Base-by-base conservation (phyloP, 345 rosid species). In the Geranium rotundifolium region DNA sequence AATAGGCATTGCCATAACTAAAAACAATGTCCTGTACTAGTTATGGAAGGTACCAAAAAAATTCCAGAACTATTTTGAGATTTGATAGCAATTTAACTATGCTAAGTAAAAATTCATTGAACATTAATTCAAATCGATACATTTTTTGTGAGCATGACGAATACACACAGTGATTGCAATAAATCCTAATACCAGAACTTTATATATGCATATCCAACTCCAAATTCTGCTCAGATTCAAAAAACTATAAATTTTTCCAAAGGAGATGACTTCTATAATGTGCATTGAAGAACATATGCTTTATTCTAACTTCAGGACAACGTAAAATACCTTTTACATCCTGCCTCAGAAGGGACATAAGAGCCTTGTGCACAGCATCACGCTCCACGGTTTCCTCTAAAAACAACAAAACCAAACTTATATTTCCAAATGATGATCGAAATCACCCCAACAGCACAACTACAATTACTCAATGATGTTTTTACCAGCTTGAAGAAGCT, bases 361-460 rank as follows among this genome's bases (percentile, higher is more conserved):
- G 83, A 59, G 99, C 97, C 77, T 90, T 90, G 68, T 85, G 95
- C 70, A 88, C 99, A 60, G 95, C 96, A 84, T 95, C 99, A 64
- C 96, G 87, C 81, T 90, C 97, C 65, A 95, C 95, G 73, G 77
- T 19, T 73, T 88, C 99, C 77, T 95, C 99, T 90, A 58, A 60
- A 65, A 39, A 61, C 50, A 57, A 19, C 18, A 27, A 31, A 63
- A 19, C 67, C 57, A 31, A 57, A 7, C 5, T 41, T 41, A 41
- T 12, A 9, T 9, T 41, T 12, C 1, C 1, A 6, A 41, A 41
- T 12, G 14, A 3, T 41, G 13, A 41, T 41, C 7, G 10, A 41
- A 1, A 41, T 41, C 50, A 41, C 50, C 50, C 50, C 50, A 41
- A 1, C 14, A 41, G 10, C 50, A 41, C 50, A 41, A 13, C 50